Percentiles rank a stretch among this genome's conserved stretches.
phyloP scores from a whole-genome alignment of 2,329 filamentous ascomycete genomes.

The Apiospora saccharicola region DNA sequence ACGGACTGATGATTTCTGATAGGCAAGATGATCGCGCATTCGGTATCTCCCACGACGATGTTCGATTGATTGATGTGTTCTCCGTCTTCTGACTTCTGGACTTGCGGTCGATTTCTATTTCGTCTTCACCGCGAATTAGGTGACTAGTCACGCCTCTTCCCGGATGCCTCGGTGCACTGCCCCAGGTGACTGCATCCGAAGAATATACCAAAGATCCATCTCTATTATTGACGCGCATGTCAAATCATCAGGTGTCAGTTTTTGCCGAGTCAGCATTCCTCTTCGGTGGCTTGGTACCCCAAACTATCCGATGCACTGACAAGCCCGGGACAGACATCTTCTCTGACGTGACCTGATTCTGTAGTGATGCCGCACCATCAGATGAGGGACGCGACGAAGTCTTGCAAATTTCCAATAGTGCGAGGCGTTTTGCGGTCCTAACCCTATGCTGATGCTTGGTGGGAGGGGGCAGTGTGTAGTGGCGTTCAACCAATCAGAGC shows the following conservation, averaged over 20 bases:
- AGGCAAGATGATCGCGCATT: too few relatives aligned
- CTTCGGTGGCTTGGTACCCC: constrained; percentile 6
- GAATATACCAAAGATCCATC: neutral
- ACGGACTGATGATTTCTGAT: neutral
- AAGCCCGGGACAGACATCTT: neutral
- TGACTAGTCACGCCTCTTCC: neutral
- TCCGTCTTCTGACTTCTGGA: neutral
- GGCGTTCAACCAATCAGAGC: constrained; percentile 23
- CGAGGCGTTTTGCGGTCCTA: neutral
- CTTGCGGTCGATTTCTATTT: neutral
- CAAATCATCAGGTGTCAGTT: constrained; percentile 6
- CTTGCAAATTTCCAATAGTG: neutral
- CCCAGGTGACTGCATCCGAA: neutral
- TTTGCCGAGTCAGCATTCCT: constrained; percentile 7
- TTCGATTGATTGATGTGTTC: neutral
- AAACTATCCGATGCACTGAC: neutral
- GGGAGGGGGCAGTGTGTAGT: constrained; percentile 18
- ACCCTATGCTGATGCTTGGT: neutral
- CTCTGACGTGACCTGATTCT: constrained; percentile 5
- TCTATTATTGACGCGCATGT: neutral
- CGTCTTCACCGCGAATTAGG: neutral
- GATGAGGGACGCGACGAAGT: neutral
- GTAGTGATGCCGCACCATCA: neutral
- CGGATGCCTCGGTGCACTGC: neutral
- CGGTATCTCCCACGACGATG: neutral